phyloP scores from a whole-genome alignment of 2,329 filamentous ascomycete species.

The Sclerotinia nivalis region DNA sequence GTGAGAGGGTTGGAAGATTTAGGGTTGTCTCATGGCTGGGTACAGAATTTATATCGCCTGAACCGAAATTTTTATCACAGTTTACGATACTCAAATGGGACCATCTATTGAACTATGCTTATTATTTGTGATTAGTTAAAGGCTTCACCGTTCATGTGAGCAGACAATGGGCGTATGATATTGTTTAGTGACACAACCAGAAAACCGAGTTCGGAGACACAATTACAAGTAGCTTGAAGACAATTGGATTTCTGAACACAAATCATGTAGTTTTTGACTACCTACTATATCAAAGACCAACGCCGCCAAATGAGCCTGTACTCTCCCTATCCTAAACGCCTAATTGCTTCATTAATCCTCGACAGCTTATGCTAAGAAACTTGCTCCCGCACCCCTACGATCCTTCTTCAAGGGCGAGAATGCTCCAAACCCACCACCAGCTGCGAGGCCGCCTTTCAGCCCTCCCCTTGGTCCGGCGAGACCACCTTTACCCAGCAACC shows the following conservation, averaged over 20 bases:
- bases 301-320: not conserved
- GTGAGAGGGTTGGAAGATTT: not conserved
- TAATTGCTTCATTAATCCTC: not conserved
- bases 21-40: not conserved
- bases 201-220: not conserved
- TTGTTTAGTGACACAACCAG: not conserved
- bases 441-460: constrained; percentile 33
- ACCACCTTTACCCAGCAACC: constrained; percentile 39
- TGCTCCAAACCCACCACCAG: constrained; percentile 49
- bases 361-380: constrained; percentile 47
- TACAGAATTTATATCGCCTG: not conserved
- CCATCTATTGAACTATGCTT: not conserved
- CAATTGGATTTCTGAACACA: not conserved
- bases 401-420: constrained; percentile 77
- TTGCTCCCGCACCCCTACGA: constrained; percentile 61
- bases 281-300: constrained; percentile 10
- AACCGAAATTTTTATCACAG: not conserved
- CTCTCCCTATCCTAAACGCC: constrained; percentile 21
- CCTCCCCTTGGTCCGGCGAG: constrained; percentile 34
- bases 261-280: constrained; percentile 6
- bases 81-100: not conserved
- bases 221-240: not conserved
- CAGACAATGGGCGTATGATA: not conserved
- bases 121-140: not conserved
- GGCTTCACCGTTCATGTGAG: not conserved